Evolutionary conservation across 2,329 filamentous ascomycete genomes (phyloP).

Genomic region (Xylogone sp.): DNA sequence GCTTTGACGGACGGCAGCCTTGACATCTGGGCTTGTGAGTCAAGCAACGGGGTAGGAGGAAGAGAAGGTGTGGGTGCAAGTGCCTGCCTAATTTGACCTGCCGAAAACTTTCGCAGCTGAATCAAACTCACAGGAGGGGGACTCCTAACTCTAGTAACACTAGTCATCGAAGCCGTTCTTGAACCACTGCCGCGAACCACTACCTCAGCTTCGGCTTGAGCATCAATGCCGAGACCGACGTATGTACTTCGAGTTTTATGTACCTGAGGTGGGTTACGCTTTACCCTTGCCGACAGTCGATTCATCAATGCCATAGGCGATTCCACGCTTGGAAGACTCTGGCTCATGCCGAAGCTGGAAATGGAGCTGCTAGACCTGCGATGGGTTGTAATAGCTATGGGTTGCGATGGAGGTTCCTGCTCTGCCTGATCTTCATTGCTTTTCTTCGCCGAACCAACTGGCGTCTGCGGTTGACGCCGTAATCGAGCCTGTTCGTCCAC

Average conservation of each 20-base stretch:
- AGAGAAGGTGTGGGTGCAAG: background rate
- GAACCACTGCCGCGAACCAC: background rate
- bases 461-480: constrained; percentile 3
- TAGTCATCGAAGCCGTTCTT: background rate
- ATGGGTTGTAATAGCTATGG: constrained; percentile 4
- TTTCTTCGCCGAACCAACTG: background rate
- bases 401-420: constrained; percentile 11
- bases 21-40: background rate
- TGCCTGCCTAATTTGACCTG: background rate
- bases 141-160: background rate
- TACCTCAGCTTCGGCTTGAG: background rate
- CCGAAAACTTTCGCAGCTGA: background rate
- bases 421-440: background rate
- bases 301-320: background rate
- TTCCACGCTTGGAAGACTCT: background rate
- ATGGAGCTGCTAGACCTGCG: background rate
- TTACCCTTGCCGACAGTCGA: background rate
- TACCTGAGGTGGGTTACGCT: background rate
- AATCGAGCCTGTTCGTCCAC: constrained; percentile 1
- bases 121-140: background rate
- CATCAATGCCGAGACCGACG: background rate
- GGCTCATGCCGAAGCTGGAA: background rate
- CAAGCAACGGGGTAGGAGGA: constrained; percentile 1
- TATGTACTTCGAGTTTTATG: background rate
- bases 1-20: background rate